Base-by-base conservation (phyloP, 257 asterid genomes). In the Primulina eburnea region DNA sequence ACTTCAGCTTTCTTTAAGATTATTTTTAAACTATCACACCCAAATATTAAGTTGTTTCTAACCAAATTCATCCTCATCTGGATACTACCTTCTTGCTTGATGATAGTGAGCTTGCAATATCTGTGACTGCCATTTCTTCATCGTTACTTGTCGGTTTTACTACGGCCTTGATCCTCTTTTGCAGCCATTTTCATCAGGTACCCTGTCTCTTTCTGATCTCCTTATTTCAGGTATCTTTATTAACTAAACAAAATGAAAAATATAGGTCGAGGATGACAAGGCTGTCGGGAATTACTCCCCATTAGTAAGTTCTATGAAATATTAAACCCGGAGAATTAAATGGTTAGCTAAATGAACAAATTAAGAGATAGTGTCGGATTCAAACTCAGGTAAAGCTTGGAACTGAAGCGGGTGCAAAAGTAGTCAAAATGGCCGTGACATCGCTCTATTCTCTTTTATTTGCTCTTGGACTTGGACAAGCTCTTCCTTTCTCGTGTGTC, bases 121-220 rank as follows among this genome's bases (percentile, higher is more conserved):
- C 92, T 26, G 80, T 73, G 70, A 83, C 96, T 2, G 47, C 85
- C 30, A 81, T 90, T 68, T 80, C 95, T 52, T 85, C 95, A 55
- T 89, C 99, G 9, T 62, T 85, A 58, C 95, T 90, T 68, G 97
- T 93, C 63, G 99, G 99, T 40, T 30, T 86, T n/a, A 93, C 96
- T 16, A 86, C 98, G 62, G 70, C 96, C 37, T 80, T 93, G 70
- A 90, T 93, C 85, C 94, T 93, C 69, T 90, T 93, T 73, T 90
- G 97, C 33, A 93, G 99, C 53, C 99, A 93, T 80, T 93, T 90
- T 73, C 99, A 93, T 74, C 97, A 90, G 97, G 98, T 93, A 32
- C 17, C 47, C 26, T 57, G 34, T 18, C 63, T 65, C 77, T 34
- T 75, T 64, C 52, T 34, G 4, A 12, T 38, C 64, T 58, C 67